Base-by-base conservation (phyloP, 495 filamentous ascomycete genomes). In the Podospora pseudocomata region DNA sequence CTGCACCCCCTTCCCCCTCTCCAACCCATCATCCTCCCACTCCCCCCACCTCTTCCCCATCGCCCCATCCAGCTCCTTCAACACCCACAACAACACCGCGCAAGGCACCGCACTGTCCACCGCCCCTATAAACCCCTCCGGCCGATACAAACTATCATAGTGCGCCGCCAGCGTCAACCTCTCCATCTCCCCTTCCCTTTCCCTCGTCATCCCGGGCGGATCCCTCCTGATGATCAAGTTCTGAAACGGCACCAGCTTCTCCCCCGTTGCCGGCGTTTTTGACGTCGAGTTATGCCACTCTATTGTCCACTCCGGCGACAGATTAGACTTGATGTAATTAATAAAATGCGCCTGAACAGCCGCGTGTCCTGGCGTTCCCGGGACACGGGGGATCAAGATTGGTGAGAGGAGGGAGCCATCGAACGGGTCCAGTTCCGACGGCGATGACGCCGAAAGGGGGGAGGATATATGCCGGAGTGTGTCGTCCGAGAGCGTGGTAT, bases 71-170 rank as follows among this genome's bases (percentile, higher is more conserved):
- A 99, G 82, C 66, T 84, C 92, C 68, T 91, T 81, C 73, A 93
- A 92, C 11, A 88, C 88, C 76, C 95, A 91, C 87, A 99, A 84
- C 59, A 99, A 82, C 80, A 98, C 91, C 0, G 96, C 96, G 77
- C 93, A 97, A 34, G 96, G 93, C 39, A 88, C 95, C 0, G 95
- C 95, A 70, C 92, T 96, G 72, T 99, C 95, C 27, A 89, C 94
- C 0, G 93, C 95, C 5, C 95, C 95, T 63, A 99, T 92, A 77
- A 99, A 99, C 0, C 93, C 95, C 68, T 89, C 78, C 0, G 96
- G 96, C 11, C 83, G 81, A 30, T 92, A 82, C 79, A 95, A 90
- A 76, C 87, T 92, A 72, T 99, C 95, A 80, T 97, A 99, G 80
- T 99, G 95, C 58, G 95, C 95, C 26, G 93, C 96, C 34, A 98